Conservation (phyloP, 306 rosid genomes). For the Prosopis cineraria region DNA sequence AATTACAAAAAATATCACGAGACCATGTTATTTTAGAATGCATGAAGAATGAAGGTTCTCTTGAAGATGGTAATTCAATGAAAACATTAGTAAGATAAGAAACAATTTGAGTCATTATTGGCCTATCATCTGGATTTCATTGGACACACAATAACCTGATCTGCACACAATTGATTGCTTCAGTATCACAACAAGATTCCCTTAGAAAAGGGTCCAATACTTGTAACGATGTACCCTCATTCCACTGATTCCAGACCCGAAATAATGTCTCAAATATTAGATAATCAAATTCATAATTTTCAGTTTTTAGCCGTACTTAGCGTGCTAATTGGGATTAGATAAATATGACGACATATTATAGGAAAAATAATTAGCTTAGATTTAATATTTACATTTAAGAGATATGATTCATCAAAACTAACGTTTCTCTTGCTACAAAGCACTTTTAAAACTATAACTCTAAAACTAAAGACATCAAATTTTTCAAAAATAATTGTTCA, state of each 20-base stretch:
- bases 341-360: no score
- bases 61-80: background rate
- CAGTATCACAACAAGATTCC: background rate
- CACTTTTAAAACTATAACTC: background rate
- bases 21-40: no score
- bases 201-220: slow-evolving; percentile 40
- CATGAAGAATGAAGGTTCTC: background rate
- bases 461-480: background rate
- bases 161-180: slow-evolving; percentile 37
- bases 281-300: background rate
- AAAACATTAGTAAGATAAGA: slow-evolving; percentile 1
- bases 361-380: background rate
- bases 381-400: no score
- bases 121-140: slow-evolving; percentile 43
- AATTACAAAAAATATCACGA: no score
- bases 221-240: slow-evolving; percentile 25
- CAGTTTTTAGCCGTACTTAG: no score
- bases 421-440: background rate
- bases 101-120: slow-evolving; percentile 41
- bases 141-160: slow-evolving; percentile 54
- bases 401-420: background rate
- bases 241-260: slow-evolving; percentile 53
- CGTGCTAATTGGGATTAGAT: no score
- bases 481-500: background rate
- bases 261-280: background rate